Evolutionary conservation across 345 rosid species (phyloP), one percentile per base, ranked within the genome.

Genomic region (Eucalyptus tenuipes): DNA sequence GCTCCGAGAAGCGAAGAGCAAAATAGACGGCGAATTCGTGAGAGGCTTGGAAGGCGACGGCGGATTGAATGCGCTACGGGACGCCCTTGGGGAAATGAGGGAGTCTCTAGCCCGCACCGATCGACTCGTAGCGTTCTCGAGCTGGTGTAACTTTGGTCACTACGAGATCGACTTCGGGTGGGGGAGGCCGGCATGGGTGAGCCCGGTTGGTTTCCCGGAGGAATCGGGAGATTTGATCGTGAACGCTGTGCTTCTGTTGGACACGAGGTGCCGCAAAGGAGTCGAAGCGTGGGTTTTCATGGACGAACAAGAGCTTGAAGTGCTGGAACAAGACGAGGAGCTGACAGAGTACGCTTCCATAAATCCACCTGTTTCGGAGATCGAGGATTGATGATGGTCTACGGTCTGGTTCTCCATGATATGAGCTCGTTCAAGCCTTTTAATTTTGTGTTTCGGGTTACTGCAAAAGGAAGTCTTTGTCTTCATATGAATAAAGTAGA

Each of bases 151-250:
- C 49, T 80, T 66, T 25, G 88, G 86, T 10, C 45, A 87, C 24
- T 86, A 88, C 10, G 87, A 88, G 49, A 84, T 84, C 14, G 89
- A 91, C 49, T 91, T 89, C 7, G 92, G 90, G 33, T 91, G 91
- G 91, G 91, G 91, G 42, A 89, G 82, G 48, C 91, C 91, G 3
- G 33, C 50, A 47, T 87, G 89, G 92, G 86, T 61, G 33, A 79
- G 88, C 84, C 27, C 85, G 48, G 24, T 27, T 7, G 75, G 44
- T 13, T 57, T 47, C 13, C 15, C 53, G 2, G 37, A 11, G 17
- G 82, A 22, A 27, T 24, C 55, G 12, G 6, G 3, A n/a, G 61
- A 33, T 42, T 49, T 61, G 4, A 14, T 10, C 79, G 0, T 3
- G 20, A 68, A 17, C 44, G 0, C 0, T 33, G 80, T 85, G 45